phyloP scores from a whole-genome alignment of 2,329 filamentous ascomycete species.

The Diaporthe australafricana region DNA sequence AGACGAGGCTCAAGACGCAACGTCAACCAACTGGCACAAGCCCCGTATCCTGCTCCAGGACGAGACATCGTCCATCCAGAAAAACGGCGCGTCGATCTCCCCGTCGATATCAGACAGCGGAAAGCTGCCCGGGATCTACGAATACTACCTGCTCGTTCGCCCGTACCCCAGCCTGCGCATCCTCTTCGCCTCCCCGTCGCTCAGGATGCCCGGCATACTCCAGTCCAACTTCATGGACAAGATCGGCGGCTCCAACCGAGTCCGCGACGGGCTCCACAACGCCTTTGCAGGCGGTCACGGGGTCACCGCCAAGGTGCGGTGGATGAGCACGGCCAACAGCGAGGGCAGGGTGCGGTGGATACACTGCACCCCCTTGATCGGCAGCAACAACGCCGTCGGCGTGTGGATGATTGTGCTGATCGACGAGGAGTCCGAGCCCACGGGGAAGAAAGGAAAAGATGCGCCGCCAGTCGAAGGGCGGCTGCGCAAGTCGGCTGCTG shows the following conservation, averaged over 20 bases:
- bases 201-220: slow-evolving; percentile 75
- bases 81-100: slow-evolving; percentile 35
- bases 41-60: slow-evolving; percentile 52
- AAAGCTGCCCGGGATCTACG: slow-evolving; percentile 52
- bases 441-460: neutral
- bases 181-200: slow-evolving; percentile 75
- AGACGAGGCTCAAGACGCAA: slow-evolving; percentile 49
- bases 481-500: slow-evolving; percentile 4
- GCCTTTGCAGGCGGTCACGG: slow-evolving; percentile 76
- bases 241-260: slow-evolving; percentile 61
- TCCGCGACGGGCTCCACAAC: slow-evolving; percentile 60
- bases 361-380: slow-evolving; percentile 79
- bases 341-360: slow-evolving; percentile 78
- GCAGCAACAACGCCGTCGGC: slow-evolving; percentile 74
- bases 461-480: neutral
- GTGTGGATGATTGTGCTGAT: slow-evolving; percentile 84
- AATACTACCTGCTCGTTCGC: slow-evolving; percentile 73
- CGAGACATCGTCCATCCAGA: slow-evolving; percentile 11
- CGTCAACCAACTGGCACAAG: slow-evolving; percentile 54
- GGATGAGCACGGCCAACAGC: slow-evolving; percentile 56
- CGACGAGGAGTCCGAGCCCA: slow-evolving; percentile 63
- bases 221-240: slow-evolving; percentile 68
- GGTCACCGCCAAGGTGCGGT: slow-evolving; percentile 80
- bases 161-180: slow-evolving; percentile 75
- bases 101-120: slow-evolving; percentile 24